Evolutionary conservation across 345 rosid genomes (phyloP).

Genomic region (Streptanthus diversifolius): DNA sequence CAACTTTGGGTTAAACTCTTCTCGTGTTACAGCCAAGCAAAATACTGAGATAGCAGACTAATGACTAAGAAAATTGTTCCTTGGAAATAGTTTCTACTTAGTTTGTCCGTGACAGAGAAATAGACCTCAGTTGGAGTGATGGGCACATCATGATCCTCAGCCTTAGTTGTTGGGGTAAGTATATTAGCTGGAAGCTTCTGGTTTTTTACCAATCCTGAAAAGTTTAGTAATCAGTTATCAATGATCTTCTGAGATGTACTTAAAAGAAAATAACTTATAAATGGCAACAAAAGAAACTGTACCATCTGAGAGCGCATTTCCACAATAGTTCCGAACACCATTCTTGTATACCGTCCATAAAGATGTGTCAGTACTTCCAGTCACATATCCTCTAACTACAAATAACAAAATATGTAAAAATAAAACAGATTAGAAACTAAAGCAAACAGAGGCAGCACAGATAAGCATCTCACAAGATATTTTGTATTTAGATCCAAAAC

Average conservation of each 20-base stretch:
- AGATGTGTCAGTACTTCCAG: constrained; percentile 95
- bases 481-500: not conserved
- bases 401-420: not conserved
- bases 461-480: constrained; percentile 10
- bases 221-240: not conserved
- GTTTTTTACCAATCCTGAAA: constrained; percentile 64
- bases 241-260: not conserved
- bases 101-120: not conserved
- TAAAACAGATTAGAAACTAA: too few species aligned
- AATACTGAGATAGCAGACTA: constrained; percentile 3
- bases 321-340: constrained; percentile 76
- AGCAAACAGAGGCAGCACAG: not conserved
- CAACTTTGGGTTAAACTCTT: not conserved
- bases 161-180: constrained; percentile 87
- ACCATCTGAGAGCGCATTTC: constrained; percentile 84
- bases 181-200: constrained; percentile 69
- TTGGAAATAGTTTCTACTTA: not conserved
- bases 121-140: constrained; percentile 67
- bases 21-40: constrained; percentile 14
- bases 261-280: not conserved
- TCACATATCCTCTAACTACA: constrained; percentile 86
- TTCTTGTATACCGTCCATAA: constrained; percentile 89
- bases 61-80: not conserved
- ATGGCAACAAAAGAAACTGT: constrained; percentile 13
- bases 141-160: constrained; percentile 80